A percentile compares a stretch with the other conserved stretches of the same genome.
Evolutionary conservation across 2,329 filamentous ascomycete species (phyloP).

Genomic region (Chaetomiaceae sp.): DNA sequence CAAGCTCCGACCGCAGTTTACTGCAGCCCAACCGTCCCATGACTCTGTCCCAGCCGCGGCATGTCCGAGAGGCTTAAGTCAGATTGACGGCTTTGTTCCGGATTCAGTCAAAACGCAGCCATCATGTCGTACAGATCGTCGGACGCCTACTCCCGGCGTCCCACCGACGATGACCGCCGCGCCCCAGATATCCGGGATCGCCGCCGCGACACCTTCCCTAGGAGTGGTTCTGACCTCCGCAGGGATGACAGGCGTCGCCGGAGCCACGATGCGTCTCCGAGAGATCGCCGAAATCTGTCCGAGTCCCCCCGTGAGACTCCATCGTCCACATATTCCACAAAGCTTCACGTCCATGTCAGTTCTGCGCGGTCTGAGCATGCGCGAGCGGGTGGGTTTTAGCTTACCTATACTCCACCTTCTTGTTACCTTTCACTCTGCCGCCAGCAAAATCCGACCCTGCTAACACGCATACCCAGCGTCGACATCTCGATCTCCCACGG

Average conservation of each 20-base stretch:
- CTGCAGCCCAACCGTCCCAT: neutral
- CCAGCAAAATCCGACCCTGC: neutral
- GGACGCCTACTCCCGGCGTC: slow-evolving; percentile 22
- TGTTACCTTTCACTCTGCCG: neutral
- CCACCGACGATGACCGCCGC: slow-evolving; percentile 20
- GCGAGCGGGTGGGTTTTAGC: slow-evolving; percentile 5
- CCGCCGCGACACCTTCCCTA: slow-evolving; percentile 10
- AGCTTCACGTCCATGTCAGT: neutral
- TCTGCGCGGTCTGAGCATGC: neutral
- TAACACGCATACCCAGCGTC: slow-evolving; percentile 2
- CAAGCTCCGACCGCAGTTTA: neutral
- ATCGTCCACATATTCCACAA: neutral
- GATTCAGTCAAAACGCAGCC: neutral
- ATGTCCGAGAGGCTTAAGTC: neutral
- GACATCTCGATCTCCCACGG: neutral
- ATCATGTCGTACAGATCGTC: slow-evolving; percentile 17
- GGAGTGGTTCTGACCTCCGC: slow-evolving; percentile 2
- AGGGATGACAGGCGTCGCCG: slow-evolving; percentile 17
- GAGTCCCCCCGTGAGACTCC: neutral
- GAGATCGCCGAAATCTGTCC: slow-evolving; percentile 11
- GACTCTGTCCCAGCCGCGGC: neutral
- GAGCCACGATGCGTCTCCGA: neutral
- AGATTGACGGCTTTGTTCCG: slow-evolving; percentile 3
- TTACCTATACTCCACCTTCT: neutral
- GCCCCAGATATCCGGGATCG: slow-evolving; percentile 11